These are phyloP conservation scores for Saccharomycopsis vini DNA, from an alignment of 805 yeast genomes.

Conservation along the genomic window DNA sequence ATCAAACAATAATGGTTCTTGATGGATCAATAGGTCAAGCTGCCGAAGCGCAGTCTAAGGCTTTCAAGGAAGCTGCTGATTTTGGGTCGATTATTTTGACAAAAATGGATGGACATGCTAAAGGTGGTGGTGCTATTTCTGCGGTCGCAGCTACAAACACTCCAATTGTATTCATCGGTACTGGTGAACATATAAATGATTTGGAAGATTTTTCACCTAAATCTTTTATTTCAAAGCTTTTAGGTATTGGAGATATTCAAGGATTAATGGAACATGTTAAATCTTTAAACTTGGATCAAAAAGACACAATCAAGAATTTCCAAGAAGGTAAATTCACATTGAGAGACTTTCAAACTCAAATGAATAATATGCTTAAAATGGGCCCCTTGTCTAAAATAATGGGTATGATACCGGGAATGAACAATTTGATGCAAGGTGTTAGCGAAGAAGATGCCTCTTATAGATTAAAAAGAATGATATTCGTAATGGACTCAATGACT, in stretches of 20 bases:
- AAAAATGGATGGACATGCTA: constrained; percentile 97
- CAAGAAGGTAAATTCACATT: constrained; percentile 92
- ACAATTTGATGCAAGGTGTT: constrained; percentile 75
- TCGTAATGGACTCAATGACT: constrained; percentile 93
- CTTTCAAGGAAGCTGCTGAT: constrained; percentile 86
- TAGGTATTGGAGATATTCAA: constrained; percentile 94
- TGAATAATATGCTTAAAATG: constrained; percentile 92
- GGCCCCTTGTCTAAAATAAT: constrained; percentile 94
- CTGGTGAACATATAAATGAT: constrained; percentile 95
- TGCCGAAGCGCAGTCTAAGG: constrained; percentile 89
- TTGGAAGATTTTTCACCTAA: constrained; percentile 86
- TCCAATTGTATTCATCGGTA: constrained; percentile 93
- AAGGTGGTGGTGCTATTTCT: constrained; percentile 98
- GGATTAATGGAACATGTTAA: constrained; percentile 91
- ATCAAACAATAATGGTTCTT: constrained; percentile 93
- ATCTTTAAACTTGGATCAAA: constrained; percentile 77
- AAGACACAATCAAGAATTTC: constrained; percentile 83
- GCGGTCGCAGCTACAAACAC: constrained; percentile 97
- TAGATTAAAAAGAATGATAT: constrained; percentile 79
- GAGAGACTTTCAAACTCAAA: constrained; percentile 85
- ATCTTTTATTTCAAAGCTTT: constrained; percentile 79
- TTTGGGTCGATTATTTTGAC: constrained; percentile 94
- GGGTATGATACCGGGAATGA: constrained; percentile 88
- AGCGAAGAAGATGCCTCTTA: constrained; percentile 90
- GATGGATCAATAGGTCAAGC: constrained; percentile 99